Evolutionary conservation across 352 stramenopile genomes (phyloP).

Genomic region (Pythium sukuiense): DNA sequence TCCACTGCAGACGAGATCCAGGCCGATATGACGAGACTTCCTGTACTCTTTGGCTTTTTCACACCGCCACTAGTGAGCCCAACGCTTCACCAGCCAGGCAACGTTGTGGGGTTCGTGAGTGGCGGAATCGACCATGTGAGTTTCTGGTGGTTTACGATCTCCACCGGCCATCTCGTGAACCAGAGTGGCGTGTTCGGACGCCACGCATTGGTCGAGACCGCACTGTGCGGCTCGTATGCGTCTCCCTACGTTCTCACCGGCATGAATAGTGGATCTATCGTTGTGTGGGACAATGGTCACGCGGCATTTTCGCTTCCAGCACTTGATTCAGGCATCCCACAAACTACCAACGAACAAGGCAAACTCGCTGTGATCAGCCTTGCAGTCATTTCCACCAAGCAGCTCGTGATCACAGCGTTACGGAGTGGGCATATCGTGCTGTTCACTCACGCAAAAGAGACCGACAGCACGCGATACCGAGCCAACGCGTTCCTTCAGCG

Average conservation of each 20-base stretch:
- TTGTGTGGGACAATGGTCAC: conserved; percentile 59
- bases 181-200: conserved; percentile 68
- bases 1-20: conserved; percentile 17
- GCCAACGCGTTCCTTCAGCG: conserved; percentile 25
- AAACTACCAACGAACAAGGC: background rate
- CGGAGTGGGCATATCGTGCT: conserved; percentile 33
- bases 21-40: conserved; percentile 49
- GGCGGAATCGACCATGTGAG: conserved; percentile 70
- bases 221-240: conserved; percentile 42
- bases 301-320: conserved; percentile 41
- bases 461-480: conserved; percentile 14
- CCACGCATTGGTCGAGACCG: conserved; percentile 52
- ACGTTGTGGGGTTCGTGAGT: conserved; percentile 45
- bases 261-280: conserved; percentile 42
- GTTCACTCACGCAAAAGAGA: conserved; percentile 16
- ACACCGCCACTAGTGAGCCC: background rate
- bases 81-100: background rate
- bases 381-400: conserved; percentile 32
- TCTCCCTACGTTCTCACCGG: conserved; percentile 56
- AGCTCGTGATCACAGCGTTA: conserved; percentile 45
- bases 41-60: conserved; percentile 65
- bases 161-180: conserved; percentile 45
- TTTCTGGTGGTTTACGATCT: conserved; percentile 58
- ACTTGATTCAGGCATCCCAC: conserved; percentile 13
- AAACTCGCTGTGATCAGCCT: conserved; percentile 34